phyloP scores from a whole-genome alignment of 2,329 filamentous ascomycete genomes.

The Hypocrella siamensis region DNA sequence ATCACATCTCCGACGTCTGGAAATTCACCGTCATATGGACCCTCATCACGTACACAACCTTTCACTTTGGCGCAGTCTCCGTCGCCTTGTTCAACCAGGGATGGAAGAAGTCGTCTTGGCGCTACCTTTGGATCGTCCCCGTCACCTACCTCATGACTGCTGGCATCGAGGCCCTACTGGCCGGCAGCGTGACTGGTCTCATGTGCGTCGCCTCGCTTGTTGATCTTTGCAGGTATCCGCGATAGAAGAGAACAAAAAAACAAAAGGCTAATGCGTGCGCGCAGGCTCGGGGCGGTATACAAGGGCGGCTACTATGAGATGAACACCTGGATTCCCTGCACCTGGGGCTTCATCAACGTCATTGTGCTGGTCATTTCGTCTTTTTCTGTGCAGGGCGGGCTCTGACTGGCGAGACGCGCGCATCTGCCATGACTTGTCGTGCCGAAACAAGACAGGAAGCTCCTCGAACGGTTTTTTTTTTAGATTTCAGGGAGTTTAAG shows the following conservation, averaged over 20 bases:
- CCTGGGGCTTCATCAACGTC: slow-evolving; percentile 77
- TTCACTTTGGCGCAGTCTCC: slow-evolving; percentile 56
- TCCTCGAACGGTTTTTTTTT: too few species aligned
- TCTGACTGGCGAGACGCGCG: too few species aligned
- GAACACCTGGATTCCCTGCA: slow-evolving; percentile 87
- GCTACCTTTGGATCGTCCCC: slow-evolving; percentile 56
- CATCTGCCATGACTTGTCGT: too few species aligned
- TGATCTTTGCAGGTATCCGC: too few species aligned
- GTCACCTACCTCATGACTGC: slow-evolving; percentile 56
- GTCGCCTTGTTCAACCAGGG: slow-evolving; percentile 62
- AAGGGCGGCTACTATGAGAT: slow-evolving; percentile 71
- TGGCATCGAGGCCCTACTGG: slow-evolving; percentile 60
- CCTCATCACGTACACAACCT: slow-evolving; percentile 57
- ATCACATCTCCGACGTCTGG: slow-evolving; percentile 64
- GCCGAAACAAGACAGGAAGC: too few species aligned
- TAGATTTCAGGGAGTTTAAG: too few species aligned
- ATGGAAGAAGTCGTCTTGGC: slow-evolving; percentile 38
- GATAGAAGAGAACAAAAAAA: neutral
- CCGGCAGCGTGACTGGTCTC: slow-evolving; percentile 67
- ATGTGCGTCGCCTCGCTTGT: slow-evolving; percentile 38
- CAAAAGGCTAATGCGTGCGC: slow-evolving; percentile 21
- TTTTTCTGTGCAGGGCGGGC: slow-evolving; percentile 81
- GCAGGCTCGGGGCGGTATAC: slow-evolving; percentile 65
- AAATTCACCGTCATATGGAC: slow-evolving; percentile 83
- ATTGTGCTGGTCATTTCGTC: slow-evolving; percentile 72